Percentiles rank a stretch among this genome's conserved stretches.
These are phyloP conservation scores for Blastobotrys robertii DNA, from an alignment of 805 yeast genomes.

Conservation along the genomic window DNA sequence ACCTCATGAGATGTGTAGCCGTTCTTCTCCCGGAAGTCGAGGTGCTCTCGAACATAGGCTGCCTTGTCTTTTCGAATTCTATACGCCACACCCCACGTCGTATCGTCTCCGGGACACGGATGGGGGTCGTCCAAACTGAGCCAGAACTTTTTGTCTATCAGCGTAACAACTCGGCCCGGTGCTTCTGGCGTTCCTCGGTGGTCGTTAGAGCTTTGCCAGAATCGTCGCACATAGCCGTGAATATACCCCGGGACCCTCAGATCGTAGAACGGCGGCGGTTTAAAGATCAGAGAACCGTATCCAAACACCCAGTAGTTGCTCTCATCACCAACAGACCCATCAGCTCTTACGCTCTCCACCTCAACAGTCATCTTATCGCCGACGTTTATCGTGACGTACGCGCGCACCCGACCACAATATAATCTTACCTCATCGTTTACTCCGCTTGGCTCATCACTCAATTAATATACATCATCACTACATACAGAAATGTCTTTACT, in stretches of 20 bases:
- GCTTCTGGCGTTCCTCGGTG: constrained; percentile 78
- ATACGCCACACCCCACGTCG: constrained; percentile 73
- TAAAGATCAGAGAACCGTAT: constrained; percentile 80
- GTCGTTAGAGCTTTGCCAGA: constrained; percentile 88
- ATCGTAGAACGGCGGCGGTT: constrained; percentile 72
- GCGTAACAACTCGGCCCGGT: constrained; percentile 88
- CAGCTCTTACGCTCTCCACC: neutral
- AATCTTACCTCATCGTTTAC: too few species aligned
- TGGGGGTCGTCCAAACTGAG: constrained; percentile 39
- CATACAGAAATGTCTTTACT: neutral
- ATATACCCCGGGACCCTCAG: constrained; percentile 62
- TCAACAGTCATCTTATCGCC: constrained; percentile 1
- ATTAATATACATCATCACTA: too few species aligned
- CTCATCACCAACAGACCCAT: neutral
- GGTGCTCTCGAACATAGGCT: constrained; percentile 49
- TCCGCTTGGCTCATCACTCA: too few species aligned
- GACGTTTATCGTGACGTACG: neutral
- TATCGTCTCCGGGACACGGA: constrained; percentile 24
- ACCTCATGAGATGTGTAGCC: constrained; percentile 70
- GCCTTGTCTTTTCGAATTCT: constrained; percentile 61
- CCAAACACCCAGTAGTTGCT: constrained; percentile 64
- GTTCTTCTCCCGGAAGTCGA: constrained; percentile 80
- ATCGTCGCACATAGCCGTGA: constrained; percentile 67
- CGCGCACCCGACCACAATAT: neutral
- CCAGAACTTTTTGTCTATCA: constrained; percentile 47